Base-by-base conservation (phyloP, 2,329 filamentous ascomycete species). In the Botrytis paeoniae region DNA sequence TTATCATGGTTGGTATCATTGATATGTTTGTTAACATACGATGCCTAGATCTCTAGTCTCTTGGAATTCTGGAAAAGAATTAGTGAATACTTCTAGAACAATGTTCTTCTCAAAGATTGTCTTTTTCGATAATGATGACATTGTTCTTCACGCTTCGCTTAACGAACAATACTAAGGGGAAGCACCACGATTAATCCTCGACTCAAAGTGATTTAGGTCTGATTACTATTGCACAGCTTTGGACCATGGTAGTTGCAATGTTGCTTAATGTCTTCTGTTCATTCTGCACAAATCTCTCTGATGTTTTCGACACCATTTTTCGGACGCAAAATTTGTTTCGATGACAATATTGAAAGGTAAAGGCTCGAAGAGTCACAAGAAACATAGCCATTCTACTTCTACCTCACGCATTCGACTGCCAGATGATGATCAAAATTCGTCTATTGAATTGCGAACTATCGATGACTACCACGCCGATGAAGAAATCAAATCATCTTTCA, bases 401-500 rank as follows among this genome's bases (percentile, higher is more conserved):
- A 61, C 14, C 18, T 62, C 69, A 29, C 25, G 45, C 9, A 29
- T 59, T 3, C 39, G 32, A 37, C 29, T 72, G 18, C 51, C 63
- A 41, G 65, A 48, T 72, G 41, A 69, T 61, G 43, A 61, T 25
- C 54, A 48, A n/a, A 6, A 18, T 10, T 69, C 63, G 29, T 69
- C 63, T 18, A 69, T 72, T n/a, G 63, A 72, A 60, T 60, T 72
- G 70, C 70, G 35, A 29, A 37, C 43, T 32, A 4, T 48, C 18
- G 41, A 69, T 43, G 29, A 51, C 32, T 18, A 63, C 1, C 35
- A 76, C 18, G n/a, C 37, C 18, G 59, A 72, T 37, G 60, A 61
- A 7, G 65, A 60, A 35, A 61, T 65, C 61, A 74, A 74, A 48
- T 39, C 77, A 20, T 78, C 79, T 43, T 80, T 77, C 75, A 74